These are phyloP conservation scores for Kodamaea derodonti DNA, from an alignment of 1,139 yeast species.

Conservation along the genomic window DNA sequence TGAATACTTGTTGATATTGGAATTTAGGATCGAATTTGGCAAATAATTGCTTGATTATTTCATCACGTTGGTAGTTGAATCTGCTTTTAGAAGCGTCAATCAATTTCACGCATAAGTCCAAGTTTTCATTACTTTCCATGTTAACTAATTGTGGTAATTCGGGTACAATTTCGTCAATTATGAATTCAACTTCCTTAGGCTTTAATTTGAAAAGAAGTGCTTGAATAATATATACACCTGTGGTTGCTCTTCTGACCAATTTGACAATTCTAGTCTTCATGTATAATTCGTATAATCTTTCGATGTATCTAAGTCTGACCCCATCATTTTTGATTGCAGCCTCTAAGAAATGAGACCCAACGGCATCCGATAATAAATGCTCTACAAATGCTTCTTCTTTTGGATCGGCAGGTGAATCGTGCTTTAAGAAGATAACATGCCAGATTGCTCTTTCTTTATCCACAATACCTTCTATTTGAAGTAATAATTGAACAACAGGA, in stretches of 20 bases:
- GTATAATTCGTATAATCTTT: constrained; percentile 65
- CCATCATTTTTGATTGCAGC: constrained; percentile 56
- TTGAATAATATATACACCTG: constrained; percentile 82
- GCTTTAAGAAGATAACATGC: constrained; percentile 48
- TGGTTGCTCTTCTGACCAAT: constrained; percentile 71
- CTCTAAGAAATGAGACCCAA: constrained; percentile 89
- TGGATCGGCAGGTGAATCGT: constrained; percentile 47
- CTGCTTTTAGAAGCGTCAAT: constrained; percentile 64
- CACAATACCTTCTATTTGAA: constrained; percentile 79
- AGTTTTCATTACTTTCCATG: constrained; percentile 48
- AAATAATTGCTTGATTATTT: constrained; percentile 57
- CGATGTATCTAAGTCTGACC: constrained; percentile 65
- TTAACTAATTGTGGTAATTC: constrained; percentile 59
- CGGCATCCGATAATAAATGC: constrained; percentile 77
- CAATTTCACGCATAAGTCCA: constrained; percentile 66
- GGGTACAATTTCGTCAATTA: constrained; percentile 69
- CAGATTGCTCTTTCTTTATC: constrained; percentile 68
- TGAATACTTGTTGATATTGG: constrained; percentile 31
- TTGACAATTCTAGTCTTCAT: constrained; percentile 72
- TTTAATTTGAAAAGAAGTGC: constrained; percentile 59
- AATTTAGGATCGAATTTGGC: constrained; percentile 55
- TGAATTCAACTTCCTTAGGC: constrained; percentile 54
- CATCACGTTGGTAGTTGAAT: constrained; percentile 60
- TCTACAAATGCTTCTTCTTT: constrained; percentile 82
- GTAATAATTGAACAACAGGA: constrained; percentile 77